Percentiles rank a stretch among this genome's conserved stretches.
Conservation (phyloP, 2,329 filamentous ascomycete species). For the Fusarium buharicum region DNA sequence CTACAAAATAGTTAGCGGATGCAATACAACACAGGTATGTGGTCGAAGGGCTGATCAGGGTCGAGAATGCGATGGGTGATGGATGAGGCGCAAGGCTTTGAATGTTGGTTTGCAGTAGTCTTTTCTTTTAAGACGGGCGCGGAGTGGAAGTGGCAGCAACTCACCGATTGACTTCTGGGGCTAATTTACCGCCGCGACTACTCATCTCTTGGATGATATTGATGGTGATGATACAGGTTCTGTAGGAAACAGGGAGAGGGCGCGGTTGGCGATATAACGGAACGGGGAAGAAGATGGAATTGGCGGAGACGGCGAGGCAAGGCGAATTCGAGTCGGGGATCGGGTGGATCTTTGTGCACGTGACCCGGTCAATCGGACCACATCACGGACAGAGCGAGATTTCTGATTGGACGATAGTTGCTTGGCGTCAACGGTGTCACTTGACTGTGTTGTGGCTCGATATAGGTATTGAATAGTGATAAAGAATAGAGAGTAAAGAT, state of each 20-base stretch:
- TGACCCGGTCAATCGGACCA: conserved; percentile 37
- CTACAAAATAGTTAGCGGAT: conserved; percentile 61
- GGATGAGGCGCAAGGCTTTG: conserved; percentile 21
- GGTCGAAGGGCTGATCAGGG: neutral
- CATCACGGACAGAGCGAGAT: conserved; percentile 12
- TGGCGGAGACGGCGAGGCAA: conserved; percentile 47
- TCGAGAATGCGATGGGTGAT: conserved; percentile 20
- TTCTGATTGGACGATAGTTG: conserved; percentile 20
- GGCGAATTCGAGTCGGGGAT: conserved; percentile 41
- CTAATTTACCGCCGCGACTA: conserved; percentile 96
- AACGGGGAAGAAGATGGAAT: conserved; percentile 43
- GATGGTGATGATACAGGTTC: conserved; percentile 48
- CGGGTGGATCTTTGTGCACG: conserved; percentile 34
- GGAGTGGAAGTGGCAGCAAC: conserved; percentile 28
- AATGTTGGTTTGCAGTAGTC: conserved; percentile 22
- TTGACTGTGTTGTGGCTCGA: conserved; percentile 17
- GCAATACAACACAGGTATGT: conserved; percentile 8
- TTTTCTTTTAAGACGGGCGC: conserved; percentile 18
- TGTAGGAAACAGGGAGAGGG: conserved; percentile 43
- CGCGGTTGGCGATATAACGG: conserved; percentile 43
- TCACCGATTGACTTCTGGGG: conserved; percentile 98
- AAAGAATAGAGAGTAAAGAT: too few species aligned
- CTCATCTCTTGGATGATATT: conserved; percentile 80
- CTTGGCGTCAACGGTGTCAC: conserved; percentile 42
- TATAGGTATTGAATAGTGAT: neutral